These are phyloP conservation scores for Thyridium curvatum DNA, from an alignment of 2,329 filamentous ascomycete genomes.

Conservation along the genomic window DNA sequence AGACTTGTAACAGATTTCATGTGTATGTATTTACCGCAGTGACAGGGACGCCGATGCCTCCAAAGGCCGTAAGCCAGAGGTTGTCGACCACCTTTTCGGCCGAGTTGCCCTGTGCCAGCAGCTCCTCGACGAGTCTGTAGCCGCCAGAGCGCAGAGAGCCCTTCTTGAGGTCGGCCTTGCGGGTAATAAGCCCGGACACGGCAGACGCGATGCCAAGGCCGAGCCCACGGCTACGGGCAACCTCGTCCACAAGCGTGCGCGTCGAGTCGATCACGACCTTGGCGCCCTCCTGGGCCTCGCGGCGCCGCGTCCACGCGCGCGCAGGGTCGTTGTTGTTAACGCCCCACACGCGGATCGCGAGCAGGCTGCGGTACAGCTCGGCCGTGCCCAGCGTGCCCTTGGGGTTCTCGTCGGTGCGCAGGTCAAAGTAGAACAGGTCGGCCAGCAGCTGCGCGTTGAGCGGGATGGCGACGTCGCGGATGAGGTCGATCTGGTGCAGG, in stretches of 20 bases:
- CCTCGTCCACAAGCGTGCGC: slow-evolving; percentile 30
- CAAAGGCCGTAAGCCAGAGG: slow-evolving; percentile 32
- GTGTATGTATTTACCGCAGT: slow-evolving; percentile 22
- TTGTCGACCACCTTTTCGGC: slow-evolving; percentile 19
- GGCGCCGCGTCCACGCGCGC: slow-evolving; percentile 37
- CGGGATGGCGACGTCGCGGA: slow-evolving; percentile 52
- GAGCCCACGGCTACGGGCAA: slow-evolving; percentile 5
- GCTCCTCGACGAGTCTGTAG: slow-evolving; percentile 27
- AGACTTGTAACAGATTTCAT: no score
- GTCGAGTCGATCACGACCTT: slow-evolving; percentile 29
- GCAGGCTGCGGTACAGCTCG: slow-evolving; percentile 33
- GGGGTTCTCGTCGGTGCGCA: slow-evolving; percentile 48
- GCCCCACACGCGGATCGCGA: slow-evolving; percentile 38
- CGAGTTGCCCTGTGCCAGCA: slow-evolving; percentile 18
- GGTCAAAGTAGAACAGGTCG: slow-evolving; percentile 51
- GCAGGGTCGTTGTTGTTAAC: slow-evolving; percentile 40
- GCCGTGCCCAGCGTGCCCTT: slow-evolving; percentile 33
- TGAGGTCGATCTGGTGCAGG: slow-evolving; percentile 32
- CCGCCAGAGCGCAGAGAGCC: slow-evolving; percentile 31
- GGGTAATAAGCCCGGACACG: slow-evolving; percentile 8
- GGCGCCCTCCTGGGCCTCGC: slow-evolving; percentile 31
- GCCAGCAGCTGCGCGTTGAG: slow-evolving; percentile 48
- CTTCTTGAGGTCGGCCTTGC: slow-evolving; percentile 21
- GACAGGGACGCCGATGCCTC: slow-evolving; percentile 30
- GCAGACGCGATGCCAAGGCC: no score